Evolutionary conservation across 371 early-diverging fungal genomes (phyloP), one percentile per base, ranked within the genome.

Genomic region (Rhizopus sp.): DNA sequence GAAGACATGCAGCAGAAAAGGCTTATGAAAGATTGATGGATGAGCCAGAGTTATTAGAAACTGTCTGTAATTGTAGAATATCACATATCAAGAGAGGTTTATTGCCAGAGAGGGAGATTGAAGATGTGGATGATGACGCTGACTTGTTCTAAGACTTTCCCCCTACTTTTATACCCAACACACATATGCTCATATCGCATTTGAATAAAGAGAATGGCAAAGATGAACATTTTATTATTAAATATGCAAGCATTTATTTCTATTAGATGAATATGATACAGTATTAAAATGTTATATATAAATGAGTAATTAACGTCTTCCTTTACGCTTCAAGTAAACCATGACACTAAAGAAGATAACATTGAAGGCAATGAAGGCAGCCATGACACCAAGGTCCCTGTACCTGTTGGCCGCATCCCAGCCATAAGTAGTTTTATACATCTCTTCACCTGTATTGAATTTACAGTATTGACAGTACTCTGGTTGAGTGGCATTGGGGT

Each of bases 371-470:
- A 67, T 50, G 61, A 79, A 87, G 0, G 73, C 81, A 7, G 77
- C 44, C 5, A 91, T 41, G 44, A 89, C 80, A n/a, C 82, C 82
- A 50, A 85, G 65, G 66, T 89, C 87, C 57, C 88, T 76, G 83
- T 86, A 91, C 38, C 80, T 78, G 57, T 88, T 67, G 2, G 10
- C 63, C 54, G 68, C 83, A 30, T 54, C 50, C 66, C 66, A 66
- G 1, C 58, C 62, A 29, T 53, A 57, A n/a, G 38, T 53, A 52
- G 68, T 59, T 5, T 41, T 16, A 35, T 73, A 81, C 53, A 73
- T 86, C 39, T 84, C 80, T 33, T 83, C 77, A 9, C 88, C 88
- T 4, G 57, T 53, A 7, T 44, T 59, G 62, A 76, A 82, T 7
- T 71, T 71, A 57, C 89, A 89, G 62, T 85, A 91, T 30, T 76